These are phyloP conservation scores for Pythium vanterpoolii DNA, from an alignment of 352 stramenopile species.

Conservation along the genomic window DNA sequence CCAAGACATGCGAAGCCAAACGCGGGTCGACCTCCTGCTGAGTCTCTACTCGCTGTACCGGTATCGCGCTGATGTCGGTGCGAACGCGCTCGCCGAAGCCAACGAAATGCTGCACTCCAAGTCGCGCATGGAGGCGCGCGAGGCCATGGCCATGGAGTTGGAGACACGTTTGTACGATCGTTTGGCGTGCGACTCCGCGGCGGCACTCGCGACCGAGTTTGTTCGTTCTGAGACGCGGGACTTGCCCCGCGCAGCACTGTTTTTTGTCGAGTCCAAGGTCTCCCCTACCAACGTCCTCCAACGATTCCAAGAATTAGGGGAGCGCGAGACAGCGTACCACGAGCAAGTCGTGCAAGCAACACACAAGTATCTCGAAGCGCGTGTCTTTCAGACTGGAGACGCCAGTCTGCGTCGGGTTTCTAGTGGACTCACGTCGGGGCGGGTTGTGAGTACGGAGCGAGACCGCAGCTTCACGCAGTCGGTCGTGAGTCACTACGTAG, in stretches of 20 bases:
- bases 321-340: constrained; percentile 14
- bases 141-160: constrained; percentile 43
- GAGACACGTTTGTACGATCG: constrained; percentile 76
- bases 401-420: neutral
- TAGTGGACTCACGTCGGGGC: neutral
- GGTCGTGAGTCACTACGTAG: constrained; percentile 67
- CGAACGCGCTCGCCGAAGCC: constrained; percentile 6
- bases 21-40: constrained; percentile 71
- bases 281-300: constrained; percentile 53
- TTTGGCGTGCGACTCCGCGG: constrained; percentile 63
- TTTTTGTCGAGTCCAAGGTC: constrained; percentile 75
- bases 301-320: constrained; percentile 46
- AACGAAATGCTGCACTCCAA: constrained; percentile 6
- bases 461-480: constrained; percentile 57
- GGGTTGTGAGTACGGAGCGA: neutral
- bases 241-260: constrained; percentile 52
- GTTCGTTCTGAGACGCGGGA: constrained; percentile 49
- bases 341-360: constrained; percentile 24
- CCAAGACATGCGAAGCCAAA: constrained; percentile 17
- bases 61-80: constrained; percentile 77
- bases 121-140: constrained; percentile 16
- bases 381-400: constrained; percentile 43
- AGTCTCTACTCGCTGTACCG: constrained; percentile 84
- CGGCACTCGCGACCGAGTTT: constrained; percentile 60
- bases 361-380: constrained; percentile 74